Evolutionary conservation across 805 yeast species (phyloP), one percentile per base, ranked within the genome.

Genomic region (Saccharomycopsis schoenii): DNA sequence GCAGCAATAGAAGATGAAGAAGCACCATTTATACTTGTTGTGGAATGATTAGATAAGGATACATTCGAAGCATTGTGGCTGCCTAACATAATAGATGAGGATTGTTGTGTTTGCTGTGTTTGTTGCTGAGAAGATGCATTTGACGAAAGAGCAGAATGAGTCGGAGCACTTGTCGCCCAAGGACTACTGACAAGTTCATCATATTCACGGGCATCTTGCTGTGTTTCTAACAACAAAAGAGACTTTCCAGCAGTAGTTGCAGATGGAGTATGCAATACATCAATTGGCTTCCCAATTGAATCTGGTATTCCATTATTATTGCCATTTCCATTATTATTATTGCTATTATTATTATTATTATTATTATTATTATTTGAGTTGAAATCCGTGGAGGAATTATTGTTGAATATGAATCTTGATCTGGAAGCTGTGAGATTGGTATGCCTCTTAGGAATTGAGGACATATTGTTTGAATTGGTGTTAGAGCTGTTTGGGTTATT

Each of bases 151-250:
- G 57, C 58, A 15, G 39, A 21, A 51, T 17, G 36, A 51, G 25
- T 42, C 5, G 66, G 58, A 9, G 62, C 58, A 34, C 63, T 66
- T 54, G 63, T 64, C 24, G 63, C 56, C 66, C 66, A 64, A 11
- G 62, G 66, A 70, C 60, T 80, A 65, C 82, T 75, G 5, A 77
- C 79, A 59, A 80, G 66, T 65, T 75, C 76, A 54, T 77, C 81
- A 64, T 76, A 75, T 56, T 81, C 78, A 56, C 75, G 69, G n/a
- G 74, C 79, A 60, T 78, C 81, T 61, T 77, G 74, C 55, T 75
- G 80, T 14, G 77, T 68, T 55, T 78, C 83, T 78, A 76, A 71
- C 64, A 79, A 63, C 55, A 80, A 69, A 47, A 78, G 69, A 1
- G 77, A 73, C 65, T 79, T 77, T 6, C 80, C 80, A 12, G 77